Base-by-base conservation (phyloP, 371 early-diverging fungal genomes). In the Cokeromyces recurvatus region DNA sequence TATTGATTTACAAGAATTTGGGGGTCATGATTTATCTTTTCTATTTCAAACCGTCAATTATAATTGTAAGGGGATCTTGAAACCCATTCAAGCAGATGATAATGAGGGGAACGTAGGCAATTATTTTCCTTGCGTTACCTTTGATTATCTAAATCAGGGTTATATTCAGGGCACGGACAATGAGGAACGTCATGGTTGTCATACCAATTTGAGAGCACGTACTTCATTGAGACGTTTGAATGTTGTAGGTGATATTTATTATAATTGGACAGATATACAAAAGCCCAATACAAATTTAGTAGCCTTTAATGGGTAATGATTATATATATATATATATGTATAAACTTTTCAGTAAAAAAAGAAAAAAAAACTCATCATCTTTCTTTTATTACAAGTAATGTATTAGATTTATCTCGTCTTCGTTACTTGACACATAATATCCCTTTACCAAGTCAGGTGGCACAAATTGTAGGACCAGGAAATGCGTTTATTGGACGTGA, bases 41-140 rank as follows among this genome's bases (percentile, higher is more conserved):
- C 42, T 87, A 63, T 91, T 91, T 68, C 91, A 91, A 64, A 78
- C 79, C 23, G 77, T 84, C 32, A 87, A 87, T 48, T 57, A 66
- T 32, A 66, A 79, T 19, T 91, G 91, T 59, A 84, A 82, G 60
- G 77, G 72, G 5, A 61, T 87, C 25, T 62, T 87, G 20, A 53
- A 46, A 16, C 77, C 77, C 4, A 59, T 82, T 38, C 29, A 55
- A 11, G 38, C 63, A 6, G 66, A 60, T 8, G 78, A 81, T 43
- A 48, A 55, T 15, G 56, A 62, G 6, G 83, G 76, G 40, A 72
- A 79, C 39, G 81, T 81, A 1, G 63, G 62, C 6, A 83, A 76
- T 40, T 87, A 86, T 44, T 91, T 89, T 57, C 91, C 91, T 1
- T 91, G 91, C 48, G 79, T 80, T 4, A 63, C 78, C 3, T 46